Conservation (phyloP, 345 rosid genomes). For the Syzygium aqueum region DNA sequence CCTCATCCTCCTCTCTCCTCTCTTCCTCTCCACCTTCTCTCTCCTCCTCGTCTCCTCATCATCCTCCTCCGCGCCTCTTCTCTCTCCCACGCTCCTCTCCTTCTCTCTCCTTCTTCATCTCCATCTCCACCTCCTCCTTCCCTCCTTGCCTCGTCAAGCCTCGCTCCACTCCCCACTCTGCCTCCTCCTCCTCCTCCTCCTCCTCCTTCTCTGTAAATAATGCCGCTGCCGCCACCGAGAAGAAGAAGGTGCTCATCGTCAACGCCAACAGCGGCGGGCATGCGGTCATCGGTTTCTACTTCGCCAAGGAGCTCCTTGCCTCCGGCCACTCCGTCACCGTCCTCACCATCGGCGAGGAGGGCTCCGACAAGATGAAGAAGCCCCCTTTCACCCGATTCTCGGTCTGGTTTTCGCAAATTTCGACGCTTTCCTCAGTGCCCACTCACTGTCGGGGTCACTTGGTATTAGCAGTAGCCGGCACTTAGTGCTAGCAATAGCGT, state of each 20-base stretch:
- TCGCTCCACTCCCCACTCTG: background rate
- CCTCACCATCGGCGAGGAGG: constrained; percentile 75
- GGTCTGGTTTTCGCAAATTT: constrained; percentile 9
- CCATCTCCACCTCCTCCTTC: constrained; percentile 12
- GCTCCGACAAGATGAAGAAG: constrained; percentile 89
- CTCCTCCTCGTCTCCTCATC: constrained; percentile 11
- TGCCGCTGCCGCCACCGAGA: constrained; percentile 43
- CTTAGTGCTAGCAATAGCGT: background rate
- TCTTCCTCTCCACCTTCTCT: constrained; percentile 5
- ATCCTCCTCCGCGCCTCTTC: constrained; percentile 16
- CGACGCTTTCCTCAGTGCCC: background rate
- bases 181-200: constrained; percentile 3
- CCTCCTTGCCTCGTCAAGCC: constrained; percentile 16
- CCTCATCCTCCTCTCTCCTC: constrained; percentile 6
- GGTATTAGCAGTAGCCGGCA: background rate
- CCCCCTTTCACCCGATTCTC: constrained; percentile 84
- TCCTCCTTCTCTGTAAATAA: constrained; percentile 23
- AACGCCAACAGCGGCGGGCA: constrained; percentile 89
- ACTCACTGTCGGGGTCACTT: background rate
- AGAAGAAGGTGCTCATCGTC: constrained; percentile 82
- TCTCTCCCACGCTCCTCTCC: constrained; percentile 6
- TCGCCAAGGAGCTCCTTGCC: constrained; percentile 78
- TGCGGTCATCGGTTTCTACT: constrained; percentile 83
- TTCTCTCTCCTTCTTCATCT: constrained; percentile 9
- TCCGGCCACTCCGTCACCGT: constrained; percentile 71